Evolutionary conservation across 2,329 filamentous ascomycete genomes (phyloP).

Genomic region (Colletotrichum sp.): DNA sequence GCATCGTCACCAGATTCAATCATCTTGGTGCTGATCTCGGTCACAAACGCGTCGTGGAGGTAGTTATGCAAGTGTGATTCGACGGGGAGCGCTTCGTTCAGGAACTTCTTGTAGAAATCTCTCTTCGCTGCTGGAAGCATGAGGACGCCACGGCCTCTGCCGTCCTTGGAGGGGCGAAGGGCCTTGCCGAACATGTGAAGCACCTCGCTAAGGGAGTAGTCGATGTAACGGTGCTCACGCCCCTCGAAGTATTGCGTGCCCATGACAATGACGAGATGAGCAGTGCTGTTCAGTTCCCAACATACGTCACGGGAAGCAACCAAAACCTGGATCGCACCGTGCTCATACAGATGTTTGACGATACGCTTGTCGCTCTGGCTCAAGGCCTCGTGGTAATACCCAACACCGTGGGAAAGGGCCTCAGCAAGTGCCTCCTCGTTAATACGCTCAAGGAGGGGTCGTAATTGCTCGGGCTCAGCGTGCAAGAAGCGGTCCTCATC

Average conservation of each 20-base stretch:
- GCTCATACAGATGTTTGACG: conserved; percentile 88
- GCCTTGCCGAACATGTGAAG: conserved; percentile 98
- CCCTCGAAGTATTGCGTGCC: conserved; percentile 98
- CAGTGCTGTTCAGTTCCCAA: conserved; percentile 90
- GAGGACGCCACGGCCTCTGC: conserved; percentile 85
- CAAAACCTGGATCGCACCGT: conserved; percentile 88
- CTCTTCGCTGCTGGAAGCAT: conserved; percentile 96
- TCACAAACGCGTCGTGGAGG: conserved; percentile 94
- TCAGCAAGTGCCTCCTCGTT: conserved; percentile 88
- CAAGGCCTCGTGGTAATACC: conserved; percentile 95
- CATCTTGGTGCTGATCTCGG: conserved; percentile 95
- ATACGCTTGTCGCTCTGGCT: conserved; percentile 90
- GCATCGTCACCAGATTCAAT: conserved; percentile 96
- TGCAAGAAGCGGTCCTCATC: conserved; percentile 95
- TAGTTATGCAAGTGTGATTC: conserved; percentile 93
- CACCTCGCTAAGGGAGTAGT: conserved; percentile 93
- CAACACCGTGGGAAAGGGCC: conserved; percentile 90
- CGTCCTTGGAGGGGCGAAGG: conserved; percentile 78
- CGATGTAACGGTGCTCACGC: conserved; percentile 93
- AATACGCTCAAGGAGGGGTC: conserved; percentile 80
- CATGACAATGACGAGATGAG: conserved; percentile 95
- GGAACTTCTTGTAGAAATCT: conserved; percentile 98
- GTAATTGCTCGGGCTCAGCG: conserved; percentile 80
- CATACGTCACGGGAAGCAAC: conserved; percentile 82
- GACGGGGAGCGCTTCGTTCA: conserved; percentile 93